Percentiles rank a stretch among this genome's conserved stretches.
phyloP scores from a whole-genome alignment of 495 filamentous ascomycete species.

The Aspergillus olivimuriae region DNA sequence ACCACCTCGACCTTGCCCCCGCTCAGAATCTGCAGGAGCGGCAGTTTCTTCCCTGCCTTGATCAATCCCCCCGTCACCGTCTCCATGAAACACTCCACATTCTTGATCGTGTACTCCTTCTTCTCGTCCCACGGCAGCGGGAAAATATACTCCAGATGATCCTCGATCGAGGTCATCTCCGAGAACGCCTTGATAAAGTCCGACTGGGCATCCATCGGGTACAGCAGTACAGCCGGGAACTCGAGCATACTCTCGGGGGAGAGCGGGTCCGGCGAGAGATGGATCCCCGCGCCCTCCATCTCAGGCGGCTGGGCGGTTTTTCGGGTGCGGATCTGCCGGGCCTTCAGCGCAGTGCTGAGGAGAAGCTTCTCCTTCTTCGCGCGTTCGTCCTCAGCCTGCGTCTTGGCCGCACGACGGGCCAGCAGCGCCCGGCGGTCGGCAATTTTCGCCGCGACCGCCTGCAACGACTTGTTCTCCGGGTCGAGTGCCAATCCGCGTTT shows the following conservation, averaged over 20 bases:
- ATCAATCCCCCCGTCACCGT: conserved; percentile 72
- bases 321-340: conserved; percentile 61
- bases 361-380: conserved; percentile 50
- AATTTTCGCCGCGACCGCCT: conserved; percentile 47
- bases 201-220: conserved; percentile 68
- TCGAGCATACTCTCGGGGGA: conserved; percentile 61
- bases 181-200: conserved; percentile 86
- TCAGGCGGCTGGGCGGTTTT: conserved; percentile 68
- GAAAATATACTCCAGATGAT: conserved; percentile 77
- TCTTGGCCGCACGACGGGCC: conserved; percentile 31
- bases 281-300: conserved; percentile 68
- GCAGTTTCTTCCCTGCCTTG: conserved; percentile 82
- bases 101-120: conserved; percentile 53
- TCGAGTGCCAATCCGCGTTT: conserved; percentile 65
- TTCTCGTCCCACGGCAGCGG: conserved; percentile 75
- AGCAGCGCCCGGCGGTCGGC: conserved; percentile 38
- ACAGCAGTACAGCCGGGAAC: conserved; percentile 80
- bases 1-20: conserved; percentile 77
- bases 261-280: conserved; percentile 63
- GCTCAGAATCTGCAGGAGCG: conserved; percentile 65
- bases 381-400: conserved; percentile 44
- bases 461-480: conserved; percentile 51
- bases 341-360: conserved; percentile 63
- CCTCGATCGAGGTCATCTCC: conserved; percentile 61
- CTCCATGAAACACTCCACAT: conserved; percentile 88